Evolutionary conservation across 2,329 filamentous ascomycete genomes (phyloP).

Genomic region (Didymella exigua): DNA sequence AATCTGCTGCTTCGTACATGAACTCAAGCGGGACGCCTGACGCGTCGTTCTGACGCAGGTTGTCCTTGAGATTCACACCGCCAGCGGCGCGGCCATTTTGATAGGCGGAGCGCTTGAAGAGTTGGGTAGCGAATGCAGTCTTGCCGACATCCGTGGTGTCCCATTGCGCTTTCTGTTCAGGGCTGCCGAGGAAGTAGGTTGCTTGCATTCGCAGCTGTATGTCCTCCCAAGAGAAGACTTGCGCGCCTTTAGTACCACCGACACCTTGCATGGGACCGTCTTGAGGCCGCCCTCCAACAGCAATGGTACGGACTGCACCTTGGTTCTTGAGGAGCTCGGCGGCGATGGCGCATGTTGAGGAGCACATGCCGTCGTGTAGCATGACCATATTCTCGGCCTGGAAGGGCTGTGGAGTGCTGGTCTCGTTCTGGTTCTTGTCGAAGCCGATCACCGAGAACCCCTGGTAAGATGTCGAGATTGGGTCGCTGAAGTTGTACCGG

Average conservation of each 20-base stretch:
- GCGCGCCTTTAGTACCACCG: constrained; percentile 53
- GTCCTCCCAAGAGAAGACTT: constrained; percentile 45
- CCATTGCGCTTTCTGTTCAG: constrained; percentile 38
- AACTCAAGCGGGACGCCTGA: constrained; percentile 49
- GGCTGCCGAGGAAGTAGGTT: constrained; percentile 39
- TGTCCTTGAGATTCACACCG: constrained; percentile 48
- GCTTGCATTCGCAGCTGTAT: constrained; percentile 40
- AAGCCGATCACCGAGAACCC: constrained; percentile 42
- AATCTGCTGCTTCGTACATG: constrained; percentile 51
- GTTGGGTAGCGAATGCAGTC: constrained; percentile 42
- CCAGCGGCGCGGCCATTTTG: constrained; percentile 30
- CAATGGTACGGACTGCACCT: constrained; percentile 51
- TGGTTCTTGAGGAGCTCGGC: constrained; percentile 54
- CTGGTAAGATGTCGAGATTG: constrained; percentile 35
- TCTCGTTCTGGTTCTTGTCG: constrained; percentile 37
- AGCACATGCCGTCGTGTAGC: constrained; percentile 54
- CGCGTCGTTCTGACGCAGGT: constrained; percentile 45
- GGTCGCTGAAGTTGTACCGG: constrained; percentile 47
- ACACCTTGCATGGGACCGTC: constrained; percentile 52
- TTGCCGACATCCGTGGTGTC: constrained; percentile 36
- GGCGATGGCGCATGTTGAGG: constrained; percentile 55
- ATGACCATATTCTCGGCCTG: constrained; percentile 49
- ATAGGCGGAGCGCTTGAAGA: constrained; percentile 41
- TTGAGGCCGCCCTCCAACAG: constrained; percentile 51
- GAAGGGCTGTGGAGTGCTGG: constrained; percentile 44